Percentiles rank a stretch among this genome's conserved stretches.
phyloP scores from a whole-genome alignment of 768 basidiomycete genomes.

The Austroboletus eburneus region DNA sequence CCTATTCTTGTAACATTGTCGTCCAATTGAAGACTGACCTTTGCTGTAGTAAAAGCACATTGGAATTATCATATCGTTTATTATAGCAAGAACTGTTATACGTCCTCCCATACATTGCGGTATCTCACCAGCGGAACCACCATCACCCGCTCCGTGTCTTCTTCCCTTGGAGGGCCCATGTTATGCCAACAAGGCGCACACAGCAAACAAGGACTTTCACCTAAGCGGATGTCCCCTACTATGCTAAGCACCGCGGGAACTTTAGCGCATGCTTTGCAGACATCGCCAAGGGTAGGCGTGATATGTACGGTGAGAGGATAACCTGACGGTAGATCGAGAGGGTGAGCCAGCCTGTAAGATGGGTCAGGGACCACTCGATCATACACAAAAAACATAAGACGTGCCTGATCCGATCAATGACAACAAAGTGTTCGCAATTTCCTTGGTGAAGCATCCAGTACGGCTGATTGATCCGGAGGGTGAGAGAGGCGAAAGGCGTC shows the following conservation, averaged over 20 bases:
- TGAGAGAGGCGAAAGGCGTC: constrained; percentile 49
- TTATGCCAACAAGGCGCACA: constrained; percentile 71
- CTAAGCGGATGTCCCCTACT: constrained; percentile 66
- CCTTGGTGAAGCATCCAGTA: constrained; percentile 82
- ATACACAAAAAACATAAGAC: not conserved
- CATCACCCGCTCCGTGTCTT: constrained; percentile 36
- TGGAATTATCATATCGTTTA: no score
- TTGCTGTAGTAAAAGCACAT: constrained; percentile 4
- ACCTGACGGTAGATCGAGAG: constrained; percentile 48
- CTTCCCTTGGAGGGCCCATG: constrained; percentile 54
- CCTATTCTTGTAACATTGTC: constrained; percentile 8
- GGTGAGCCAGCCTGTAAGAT: constrained; percentile 51
- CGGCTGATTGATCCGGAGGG: constrained; percentile 64
- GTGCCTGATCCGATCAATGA: constrained; percentile 71
- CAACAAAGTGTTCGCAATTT: constrained; percentile 77
- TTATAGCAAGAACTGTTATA: no score
- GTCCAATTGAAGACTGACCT: not conserved
- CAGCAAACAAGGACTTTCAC: constrained; percentile 72
- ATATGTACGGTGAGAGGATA: constrained; percentile 70
- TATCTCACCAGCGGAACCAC: constrained; percentile 52
- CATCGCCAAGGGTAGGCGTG: constrained; percentile 54
- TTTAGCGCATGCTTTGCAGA: constrained; percentile 67
- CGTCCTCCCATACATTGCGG: constrained; percentile 23
- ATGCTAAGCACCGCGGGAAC: constrained; percentile 68
- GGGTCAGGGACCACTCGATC: constrained; percentile 5